Base-by-base conservation (phyloP, 2,329 filamentous ascomycete genomes). In the Dothistroma septosporum region DNA sequence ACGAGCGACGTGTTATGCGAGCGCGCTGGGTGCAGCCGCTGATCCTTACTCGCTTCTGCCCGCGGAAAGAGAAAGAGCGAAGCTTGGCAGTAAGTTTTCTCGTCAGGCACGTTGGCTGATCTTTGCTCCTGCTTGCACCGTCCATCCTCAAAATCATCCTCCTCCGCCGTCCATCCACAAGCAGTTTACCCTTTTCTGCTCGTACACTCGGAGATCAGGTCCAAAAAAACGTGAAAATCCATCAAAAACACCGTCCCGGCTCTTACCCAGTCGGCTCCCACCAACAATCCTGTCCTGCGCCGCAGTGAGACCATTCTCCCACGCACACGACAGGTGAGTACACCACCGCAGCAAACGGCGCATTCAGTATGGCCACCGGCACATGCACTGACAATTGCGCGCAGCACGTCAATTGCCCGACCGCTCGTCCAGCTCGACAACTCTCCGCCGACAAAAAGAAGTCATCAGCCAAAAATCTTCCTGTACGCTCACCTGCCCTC, bases 171-270 rank as follows among this genome's bases (percentile, higher is more conserved):
- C 41, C 41, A 47, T 37, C 28, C 47, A 58, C 47, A 32, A 58
- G 56, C 58, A 52, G 52, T 50, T 50, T 60, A 59, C 49, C 56
- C 58, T 19, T 60, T 53, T 62, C 59, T 55, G 56, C 60, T 59
- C 53, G 56, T 63, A 57, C 58, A 55, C 53, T 64, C 66, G 65
- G 58, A 68, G 55, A 62, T 59, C 60, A 70, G 64, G 62, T 59
- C 69, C 68, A 71, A 76, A 76, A 76, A 77, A 75, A 76, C 71
- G 56, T 64, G 69, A 74, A 74, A 74, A 70, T 61, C 68, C 63
- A 67, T 56, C 41, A 44, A 71, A 76, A 66, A 68, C 63, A 61
- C 64, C 61, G 64, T 64, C 63, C 64, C 61, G 61, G 49, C 64
- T 64, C 61, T 64, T 49, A 66, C 60, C 57, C 58, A 65, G 65